These are phyloP conservation scores for Heimioporus sp. DNA, from an alignment of 768 basidiomycete species.

Conservation along the genomic window DNA sequence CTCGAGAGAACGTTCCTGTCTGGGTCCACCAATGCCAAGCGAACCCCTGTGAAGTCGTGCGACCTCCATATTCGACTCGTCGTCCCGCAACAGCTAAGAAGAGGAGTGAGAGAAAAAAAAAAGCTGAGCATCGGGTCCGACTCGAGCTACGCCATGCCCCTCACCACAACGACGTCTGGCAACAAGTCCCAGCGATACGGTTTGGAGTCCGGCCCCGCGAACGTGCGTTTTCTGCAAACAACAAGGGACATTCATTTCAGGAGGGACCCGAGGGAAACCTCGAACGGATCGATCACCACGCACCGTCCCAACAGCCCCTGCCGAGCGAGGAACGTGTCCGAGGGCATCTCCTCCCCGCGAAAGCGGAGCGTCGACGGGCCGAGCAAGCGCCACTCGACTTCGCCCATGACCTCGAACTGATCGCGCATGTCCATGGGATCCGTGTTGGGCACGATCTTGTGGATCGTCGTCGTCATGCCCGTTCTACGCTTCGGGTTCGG, in stretches of 20 bases:
- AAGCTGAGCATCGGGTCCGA: background rate
- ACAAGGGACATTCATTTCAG: too few relatives aligned
- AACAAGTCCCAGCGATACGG: slow-evolving; percentile 32
- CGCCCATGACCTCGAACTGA: slow-evolving; percentile 29
- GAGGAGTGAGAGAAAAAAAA: background rate
- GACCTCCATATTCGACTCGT: slow-evolving; percentile 7
- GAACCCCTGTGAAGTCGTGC: slow-evolving; percentile 16
- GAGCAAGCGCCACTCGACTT: slow-evolving; percentile 31
- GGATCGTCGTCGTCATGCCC: slow-evolving; percentile 17
- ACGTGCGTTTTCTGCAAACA: slow-evolving; percentile 17
- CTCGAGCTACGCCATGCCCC: background rate
- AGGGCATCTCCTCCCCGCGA: slow-evolving; percentile 24
- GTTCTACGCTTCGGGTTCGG: background rate
- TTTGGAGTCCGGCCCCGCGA: slow-evolving; percentile 30
- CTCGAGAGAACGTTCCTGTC: slow-evolving; percentile 13
- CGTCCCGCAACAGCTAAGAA: slow-evolving; percentile 16
- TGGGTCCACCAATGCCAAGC: slow-evolving; percentile 16
- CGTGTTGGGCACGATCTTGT: slow-evolving; percentile 16
- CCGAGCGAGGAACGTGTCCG: slow-evolving; percentile 17
- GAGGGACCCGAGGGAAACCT: too few relatives aligned
- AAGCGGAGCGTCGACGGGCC: slow-evolving; percentile 29
- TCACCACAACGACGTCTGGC: slow-evolving; percentile 7
- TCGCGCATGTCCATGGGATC: slow-evolving; percentile 22
- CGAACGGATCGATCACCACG: background rate
- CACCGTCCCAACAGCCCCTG: slow-evolving; percentile 20